Percentiles rank a stretch among this genome's conserved stretches.
Conservation (phyloP, 225 moss, liverwort and hornwort species). For the Lunularia cruciata region DNA sequence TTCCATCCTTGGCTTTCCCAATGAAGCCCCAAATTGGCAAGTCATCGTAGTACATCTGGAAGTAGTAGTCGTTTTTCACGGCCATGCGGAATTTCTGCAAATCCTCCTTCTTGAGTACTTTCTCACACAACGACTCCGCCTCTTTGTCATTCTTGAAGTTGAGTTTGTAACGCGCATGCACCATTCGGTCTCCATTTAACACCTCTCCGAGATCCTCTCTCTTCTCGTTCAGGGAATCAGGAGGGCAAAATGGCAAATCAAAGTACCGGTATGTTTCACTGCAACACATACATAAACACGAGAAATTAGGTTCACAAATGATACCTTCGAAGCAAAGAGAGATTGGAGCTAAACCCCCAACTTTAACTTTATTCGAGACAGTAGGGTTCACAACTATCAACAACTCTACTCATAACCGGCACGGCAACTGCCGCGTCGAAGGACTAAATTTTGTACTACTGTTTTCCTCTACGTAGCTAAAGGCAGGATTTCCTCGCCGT, state of each 20-base stretch:
- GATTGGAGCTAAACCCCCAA: no score
- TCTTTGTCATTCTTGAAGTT: slow-evolving; percentile 70
- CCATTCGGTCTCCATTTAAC: slow-evolving; percentile 92
- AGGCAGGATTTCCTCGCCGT: no score
- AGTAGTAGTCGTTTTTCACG: slow-evolving; percentile 90
- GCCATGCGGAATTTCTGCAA: slow-evolving; percentile 75
- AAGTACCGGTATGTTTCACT: slow-evolving; percentile 95
- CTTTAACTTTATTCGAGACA: no score
- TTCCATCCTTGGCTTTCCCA: slow-evolving; percentile 57
- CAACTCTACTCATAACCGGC: no score
- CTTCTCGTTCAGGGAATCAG: slow-evolving; percentile 78
- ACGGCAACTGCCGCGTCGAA: no score
- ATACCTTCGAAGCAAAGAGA: no score
- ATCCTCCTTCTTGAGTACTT: slow-evolving; percentile 44
- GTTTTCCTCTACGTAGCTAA: no score
- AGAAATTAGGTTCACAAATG: background rate
- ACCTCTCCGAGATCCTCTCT: slow-evolving; percentile 96
- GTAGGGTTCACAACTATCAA: no score
- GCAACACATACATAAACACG: slow-evolving; percentile 29
- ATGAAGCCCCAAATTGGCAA: slow-evolving; percentile 93
- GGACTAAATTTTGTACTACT: no score
- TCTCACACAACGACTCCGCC: slow-evolving; percentile 59
- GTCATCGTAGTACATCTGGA: slow-evolving; percentile 98
- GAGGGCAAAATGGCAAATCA: slow-evolving; percentile 89
- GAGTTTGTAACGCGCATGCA: slow-evolving; percentile 77